Evolutionary conservation across 2,329 filamentous ascomycete species (phyloP).

Genomic region (Ophiocordyceps polyrhachis-furcata): DNA sequence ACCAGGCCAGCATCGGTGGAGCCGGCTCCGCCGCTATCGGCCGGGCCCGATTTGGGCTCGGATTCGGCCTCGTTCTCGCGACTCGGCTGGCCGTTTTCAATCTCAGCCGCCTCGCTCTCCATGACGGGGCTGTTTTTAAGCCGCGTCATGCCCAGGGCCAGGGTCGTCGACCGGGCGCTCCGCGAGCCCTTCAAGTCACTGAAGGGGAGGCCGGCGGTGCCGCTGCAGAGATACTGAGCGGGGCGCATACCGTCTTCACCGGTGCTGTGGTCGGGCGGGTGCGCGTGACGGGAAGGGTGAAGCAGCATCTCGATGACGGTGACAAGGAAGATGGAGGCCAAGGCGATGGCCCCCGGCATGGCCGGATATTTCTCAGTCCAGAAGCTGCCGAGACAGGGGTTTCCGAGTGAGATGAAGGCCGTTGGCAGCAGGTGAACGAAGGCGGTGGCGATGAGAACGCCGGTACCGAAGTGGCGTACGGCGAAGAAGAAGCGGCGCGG

Average conservation of each 20-base stretch:
- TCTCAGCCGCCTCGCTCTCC: neutral
- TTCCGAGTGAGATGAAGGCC: conserved; percentile 41
- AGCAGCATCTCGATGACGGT: conserved; percentile 62
- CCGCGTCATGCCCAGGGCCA: conserved; percentile 14
- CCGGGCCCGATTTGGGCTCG: conserved; percentile 4
- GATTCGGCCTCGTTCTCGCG: conserved; percentile 3
- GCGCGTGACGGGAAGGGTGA: conserved; percentile 19
- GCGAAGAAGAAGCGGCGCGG: conserved; percentile 35
- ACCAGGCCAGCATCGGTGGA: conserved; percentile 8
- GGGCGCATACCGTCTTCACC: neutral
- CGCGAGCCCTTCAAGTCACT: conserved; percentile 15
- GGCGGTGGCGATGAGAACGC: conserved; percentile 55
- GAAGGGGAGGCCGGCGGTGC: conserved; percentile 11
- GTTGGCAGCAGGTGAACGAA: conserved; percentile 60
- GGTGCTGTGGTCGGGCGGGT: neutral
- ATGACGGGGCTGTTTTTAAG: conserved; percentile 6
- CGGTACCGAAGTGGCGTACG: conserved; percentile 56
- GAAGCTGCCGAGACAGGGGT: conserved; percentile 52
- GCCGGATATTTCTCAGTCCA: conserved; percentile 61
- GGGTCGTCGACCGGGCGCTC: conserved; percentile 14
- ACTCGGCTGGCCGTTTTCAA: conserved; percentile 3
- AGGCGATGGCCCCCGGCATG: conserved; percentile 63
- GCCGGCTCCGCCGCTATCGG: conserved; percentile 8
- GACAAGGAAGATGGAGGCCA: conserved; percentile 61
- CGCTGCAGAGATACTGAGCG: conserved; percentile 2